Conservation (phyloP, 1,139 yeast species). For the Maudiozyma humilis region DNA sequence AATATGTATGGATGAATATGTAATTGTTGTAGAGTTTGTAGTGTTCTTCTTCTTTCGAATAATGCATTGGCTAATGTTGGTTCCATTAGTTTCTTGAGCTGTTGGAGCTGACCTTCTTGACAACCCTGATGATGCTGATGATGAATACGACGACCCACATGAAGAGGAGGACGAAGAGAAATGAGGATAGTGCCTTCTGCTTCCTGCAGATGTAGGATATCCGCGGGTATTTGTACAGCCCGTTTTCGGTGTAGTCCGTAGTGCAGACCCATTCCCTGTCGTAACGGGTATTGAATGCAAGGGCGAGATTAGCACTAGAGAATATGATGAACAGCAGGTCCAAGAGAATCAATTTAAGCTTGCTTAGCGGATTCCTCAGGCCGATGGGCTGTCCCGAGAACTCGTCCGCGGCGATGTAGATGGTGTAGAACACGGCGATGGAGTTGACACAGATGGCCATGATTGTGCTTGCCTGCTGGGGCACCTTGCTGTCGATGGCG, state of each 20-base stretch:
- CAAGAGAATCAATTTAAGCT: slow-evolving; percentile 28
- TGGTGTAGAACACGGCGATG: slow-evolving; percentile 65
- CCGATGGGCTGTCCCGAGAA: slow-evolving; percentile 89
- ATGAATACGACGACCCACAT: slow-evolving; percentile 84
- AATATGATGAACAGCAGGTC: slow-evolving; percentile 86
- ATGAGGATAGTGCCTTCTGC: slow-evolving; percentile 71
- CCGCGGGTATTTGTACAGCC: slow-evolving; percentile 27
- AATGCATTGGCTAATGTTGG: background rate
- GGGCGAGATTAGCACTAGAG: slow-evolving; percentile 79
- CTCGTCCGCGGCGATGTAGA: slow-evolving; percentile 83
- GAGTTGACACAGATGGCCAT: slow-evolving; percentile 87
- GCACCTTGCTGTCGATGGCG: slow-evolving; percentile 38
- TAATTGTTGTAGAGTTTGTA: background rate
- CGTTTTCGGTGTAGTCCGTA: slow-evolving; percentile 23
- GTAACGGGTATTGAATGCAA: slow-evolving; percentile 74
- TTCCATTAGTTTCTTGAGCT: slow-evolving; percentile 13
- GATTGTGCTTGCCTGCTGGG: slow-evolving; percentile 81
- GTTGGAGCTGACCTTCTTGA: slow-evolving; percentile 49
- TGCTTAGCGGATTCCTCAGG: slow-evolving; percentile 29
- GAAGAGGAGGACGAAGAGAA: slow-evolving; percentile 63
- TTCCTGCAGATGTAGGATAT: slow-evolving; percentile 55
- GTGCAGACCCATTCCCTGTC: slow-evolving; percentile 80
- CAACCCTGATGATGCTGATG: slow-evolving; percentile 74
- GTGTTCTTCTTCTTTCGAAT: background rate
- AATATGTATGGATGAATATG: background rate